Base-by-base conservation (phyloP, 805 yeast species). In the Yamadazyma paraphyllophila region DNA sequence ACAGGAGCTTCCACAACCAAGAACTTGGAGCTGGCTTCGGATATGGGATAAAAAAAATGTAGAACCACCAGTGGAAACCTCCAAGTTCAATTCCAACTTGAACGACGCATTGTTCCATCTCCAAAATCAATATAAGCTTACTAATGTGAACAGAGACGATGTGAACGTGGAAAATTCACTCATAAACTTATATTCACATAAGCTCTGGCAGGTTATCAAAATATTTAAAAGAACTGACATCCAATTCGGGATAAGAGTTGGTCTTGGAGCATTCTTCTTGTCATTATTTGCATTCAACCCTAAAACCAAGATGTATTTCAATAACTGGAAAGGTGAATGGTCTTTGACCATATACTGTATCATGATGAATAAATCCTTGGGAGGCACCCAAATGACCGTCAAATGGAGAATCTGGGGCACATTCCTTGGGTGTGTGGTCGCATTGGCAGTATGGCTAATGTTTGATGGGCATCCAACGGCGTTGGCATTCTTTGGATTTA, bases 311-410 rank as follows among this genome's bases (percentile, higher is more conserved):
- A 68, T 70, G 4, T 50, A 59, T 1, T 88, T 87, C 55, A 74
- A 67, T 39, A 73, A 70, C 35, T 86, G 88, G 89, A 66, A 91
- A 51, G 84, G 85, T 12, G 96, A 88, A 60, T 88, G 96, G 96
- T 82, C 89, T 0, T 64, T 88, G 32, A 86, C 85, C n/a, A 82
- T 90, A 0, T 88, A 81, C 54, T 82, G 88, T 54, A 83, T 88
- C 45, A 85, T 88, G 69, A 87, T 88, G 92, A 85, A 84, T 54
- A 86, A 86, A 56, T 83, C 91, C 0, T 67, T 87, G 4, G 96
- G 96, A 8, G 95, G 95, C 0, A 88, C 96, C 0, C 77, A 87
- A 9, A 80, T 83, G 81, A 84, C 94, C 0, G 82, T 81, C 4
- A 81, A 82, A 53, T 82, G 86, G 85, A 68, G 87, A 55, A 71